A percentile compares a stretch with the other conserved stretches of the same genome.
Evolutionary conservation across 768 basidiomycete species (phyloP).

Genomic region (Mycena galericulata): DNA sequence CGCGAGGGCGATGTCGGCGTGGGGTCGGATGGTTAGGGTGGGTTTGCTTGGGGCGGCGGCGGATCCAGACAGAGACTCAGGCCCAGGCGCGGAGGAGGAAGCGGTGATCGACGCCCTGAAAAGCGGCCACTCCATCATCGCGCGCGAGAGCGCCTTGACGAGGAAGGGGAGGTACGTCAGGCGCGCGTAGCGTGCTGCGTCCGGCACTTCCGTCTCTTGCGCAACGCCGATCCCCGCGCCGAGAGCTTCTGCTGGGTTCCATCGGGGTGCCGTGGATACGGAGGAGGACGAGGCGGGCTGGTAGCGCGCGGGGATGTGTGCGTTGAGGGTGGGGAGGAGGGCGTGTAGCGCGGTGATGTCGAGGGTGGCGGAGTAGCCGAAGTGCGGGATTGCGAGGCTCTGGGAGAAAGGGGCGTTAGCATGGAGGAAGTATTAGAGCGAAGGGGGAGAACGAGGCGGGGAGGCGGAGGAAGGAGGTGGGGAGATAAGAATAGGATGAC

Average conservation of each 20-base stretch:
- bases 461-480: too few relatives aligned
- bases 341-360: slow-evolving; percentile 79
- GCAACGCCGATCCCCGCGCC: slow-evolving; percentile 51
- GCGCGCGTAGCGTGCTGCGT: slow-evolving; percentile 67
- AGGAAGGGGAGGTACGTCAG: slow-evolving; percentile 88
- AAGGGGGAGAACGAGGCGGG: too few relatives aligned
- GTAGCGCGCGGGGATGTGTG: slow-evolving; percentile 74
- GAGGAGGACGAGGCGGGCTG: slow-evolving; percentile 41
- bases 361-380: slow-evolving; percentile 84
- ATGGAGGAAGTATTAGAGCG: neutral
- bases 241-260: slow-evolving; percentile 50
- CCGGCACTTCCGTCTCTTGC: slow-evolving; percentile 57
- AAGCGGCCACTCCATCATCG: slow-evolving; percentile 89
- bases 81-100: slow-evolving; percentile 46
- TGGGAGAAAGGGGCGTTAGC: slow-evolving; percentile 40
- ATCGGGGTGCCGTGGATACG: slow-evolving; percentile 41
- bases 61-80: slow-evolving; percentile 37
- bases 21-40: slow-evolving; percentile 76
- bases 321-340: slow-evolving; percentile 72
- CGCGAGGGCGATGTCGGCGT: slow-evolving; percentile 81
- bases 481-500: too few relatives aligned
- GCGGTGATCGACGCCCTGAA: slow-evolving; percentile 81
- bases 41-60: slow-evolving; percentile 57
- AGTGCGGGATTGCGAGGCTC: slow-evolving; percentile 90
- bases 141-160: slow-evolving; percentile 81